Evolutionary conservation across 441 rosid species (phyloP).

Genomic region (Erodium chrysanthum): DNA sequence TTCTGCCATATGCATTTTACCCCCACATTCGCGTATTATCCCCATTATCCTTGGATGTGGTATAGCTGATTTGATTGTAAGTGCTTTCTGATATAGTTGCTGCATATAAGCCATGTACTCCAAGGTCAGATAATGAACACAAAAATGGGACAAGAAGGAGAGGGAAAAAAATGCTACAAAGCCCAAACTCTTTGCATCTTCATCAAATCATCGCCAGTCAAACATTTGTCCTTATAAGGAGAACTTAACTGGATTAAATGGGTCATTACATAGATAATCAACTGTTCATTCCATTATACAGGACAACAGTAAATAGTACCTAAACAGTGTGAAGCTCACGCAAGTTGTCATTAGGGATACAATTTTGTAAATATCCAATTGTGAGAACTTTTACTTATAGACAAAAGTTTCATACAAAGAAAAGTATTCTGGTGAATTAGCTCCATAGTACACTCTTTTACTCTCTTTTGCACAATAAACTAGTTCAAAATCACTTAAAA

Average conservation of each 20-base stretch:
- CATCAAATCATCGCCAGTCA: neutral
- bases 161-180: neutral
- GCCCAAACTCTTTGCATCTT: neutral
- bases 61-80: constrained; percentile 95
- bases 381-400: neutral
- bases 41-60: constrained; percentile 99
- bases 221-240: neutral
- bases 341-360: neutral
- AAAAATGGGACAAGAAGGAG: neutral
- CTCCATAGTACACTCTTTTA: neutral
- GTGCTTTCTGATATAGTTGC: constrained; percentile 96
- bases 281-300: neutral
- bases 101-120: constrained; percentile 28
- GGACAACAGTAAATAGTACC: neutral
- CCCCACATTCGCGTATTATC: constrained; percentile 97
- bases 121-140: neutral
- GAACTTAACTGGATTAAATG: constrained; percentile 1
- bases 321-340: neutral
- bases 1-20: constrained; percentile 99
- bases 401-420: neutral
- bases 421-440: neutral
- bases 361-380: neutral
- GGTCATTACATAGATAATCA: neutral
- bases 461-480: neutral
- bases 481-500: neutral